Evolutionary conservation across 176 grass and related monocot genomes (phyloP).

Genomic region (Rhynchospora tenuis): DNA sequence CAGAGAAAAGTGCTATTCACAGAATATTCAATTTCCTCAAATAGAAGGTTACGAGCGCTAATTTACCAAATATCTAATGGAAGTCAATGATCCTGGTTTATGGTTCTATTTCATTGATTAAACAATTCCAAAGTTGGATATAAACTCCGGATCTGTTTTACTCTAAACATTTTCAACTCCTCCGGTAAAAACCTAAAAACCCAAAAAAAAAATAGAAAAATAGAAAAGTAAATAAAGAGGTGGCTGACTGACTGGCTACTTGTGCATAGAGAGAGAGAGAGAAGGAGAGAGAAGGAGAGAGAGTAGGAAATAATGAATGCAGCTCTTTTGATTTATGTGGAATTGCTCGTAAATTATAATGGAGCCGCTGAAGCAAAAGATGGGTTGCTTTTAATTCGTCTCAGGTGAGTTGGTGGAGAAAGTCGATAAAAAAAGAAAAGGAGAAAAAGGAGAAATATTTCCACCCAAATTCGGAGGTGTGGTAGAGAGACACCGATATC

Average conservation of each 20-base stretch:
- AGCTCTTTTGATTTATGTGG: background rate
- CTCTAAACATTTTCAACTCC: slow-evolving; percentile 8
- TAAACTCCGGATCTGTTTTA: slow-evolving; percentile 22
- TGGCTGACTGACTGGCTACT: background rate
- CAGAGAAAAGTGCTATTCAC: background rate
- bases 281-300: slow-evolving; percentile 3
- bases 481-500: background rate
- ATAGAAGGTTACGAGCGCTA: background rate
- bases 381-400: slow-evolving; percentile 33
- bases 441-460: slow-evolving; percentile 37
- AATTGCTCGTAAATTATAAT: slow-evolving; percentile 21
- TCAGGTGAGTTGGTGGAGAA: slow-evolving; percentile 88
- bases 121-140: background rate
- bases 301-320: slow-evolving; percentile 23
- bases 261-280: slow-evolving; percentile 1
- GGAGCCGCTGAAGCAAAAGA: slow-evolving; percentile 18
- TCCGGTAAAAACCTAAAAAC: background rate
- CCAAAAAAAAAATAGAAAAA: too few species aligned
- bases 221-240: background rate
- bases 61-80: background rate
- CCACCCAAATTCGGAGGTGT: background rate
- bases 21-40: background rate
- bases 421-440: slow-evolving; percentile 84
- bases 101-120: background rate
- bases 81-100: slow-evolving; percentile 5